Evolutionary conservation across 495 filamentous ascomycete genomes (phyloP).

Genomic region (Parathielavia hyrcaniae): DNA sequence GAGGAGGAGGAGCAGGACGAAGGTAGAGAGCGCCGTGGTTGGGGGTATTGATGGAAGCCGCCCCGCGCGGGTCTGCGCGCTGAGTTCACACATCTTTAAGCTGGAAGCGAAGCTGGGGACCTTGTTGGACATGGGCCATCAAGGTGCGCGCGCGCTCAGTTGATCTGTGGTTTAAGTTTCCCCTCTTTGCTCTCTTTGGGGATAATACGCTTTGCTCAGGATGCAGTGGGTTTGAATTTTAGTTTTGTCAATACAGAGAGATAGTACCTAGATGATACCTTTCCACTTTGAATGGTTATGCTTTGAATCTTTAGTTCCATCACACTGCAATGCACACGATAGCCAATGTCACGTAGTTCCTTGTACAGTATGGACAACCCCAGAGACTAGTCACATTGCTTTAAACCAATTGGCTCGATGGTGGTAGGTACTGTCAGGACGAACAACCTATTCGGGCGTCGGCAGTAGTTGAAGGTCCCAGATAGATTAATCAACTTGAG

Average conservation of each 20-base stretch:
- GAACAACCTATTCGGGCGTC: constrained; percentile 3
- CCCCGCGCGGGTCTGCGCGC: not conserved
- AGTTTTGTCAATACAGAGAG: too few species aligned
- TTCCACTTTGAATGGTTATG: too few species aligned
- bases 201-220: too few species aligned
- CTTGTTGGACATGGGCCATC: too few species aligned
- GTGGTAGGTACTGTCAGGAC: not conserved
- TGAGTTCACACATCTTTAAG: too few species aligned
- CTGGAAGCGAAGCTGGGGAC: not conserved
- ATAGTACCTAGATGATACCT: too few species aligned
- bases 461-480: constrained; percentile 4
- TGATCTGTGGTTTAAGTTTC: not conserved
- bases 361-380: too few species aligned
- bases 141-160: not conserved
- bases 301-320: too few species aligned
- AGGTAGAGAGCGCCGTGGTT: constrained; percentile 8
- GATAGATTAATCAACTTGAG: constrained; percentile 15
- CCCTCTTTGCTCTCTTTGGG: too few species aligned
- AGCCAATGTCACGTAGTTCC: too few species aligned
- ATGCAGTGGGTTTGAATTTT: too few species aligned
- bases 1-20: constrained; percentile 8
- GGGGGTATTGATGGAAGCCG: not conserved
- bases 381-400: not conserved
- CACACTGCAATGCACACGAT: not conserved
- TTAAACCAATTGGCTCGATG: not conserved